phyloP scores from a whole-genome alignment of 176 grass and related monocot species.

The Pharus latifolius region DNA sequence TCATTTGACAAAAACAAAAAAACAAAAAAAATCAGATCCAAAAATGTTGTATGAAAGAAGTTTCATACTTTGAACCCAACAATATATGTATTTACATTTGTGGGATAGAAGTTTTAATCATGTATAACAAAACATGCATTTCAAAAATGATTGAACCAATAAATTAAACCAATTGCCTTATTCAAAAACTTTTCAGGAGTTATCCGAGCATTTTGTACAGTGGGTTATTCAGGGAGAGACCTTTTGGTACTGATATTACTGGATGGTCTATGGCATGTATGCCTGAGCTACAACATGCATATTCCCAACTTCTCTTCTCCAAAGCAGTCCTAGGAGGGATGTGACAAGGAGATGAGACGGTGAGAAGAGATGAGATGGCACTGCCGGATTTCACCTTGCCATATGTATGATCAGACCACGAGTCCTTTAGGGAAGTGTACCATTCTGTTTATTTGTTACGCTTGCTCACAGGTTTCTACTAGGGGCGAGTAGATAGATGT shows the following conservation, averaged over 20 bases:
- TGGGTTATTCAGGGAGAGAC: conserved; percentile 39
- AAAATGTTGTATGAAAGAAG: too few relatives aligned
- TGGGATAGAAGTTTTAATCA: background rate
- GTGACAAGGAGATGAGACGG: background rate
- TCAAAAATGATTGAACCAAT: background rate
- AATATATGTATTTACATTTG: background rate
- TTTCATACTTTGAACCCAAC: background rate
- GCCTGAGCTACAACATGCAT: background rate
- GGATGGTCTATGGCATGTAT: conserved; percentile 3
- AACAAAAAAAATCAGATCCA: too few relatives aligned
- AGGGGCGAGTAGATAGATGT: conserved; percentile 2
- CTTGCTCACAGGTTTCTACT: background rate
- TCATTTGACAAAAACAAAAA: too few relatives aligned
- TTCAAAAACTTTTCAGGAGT: conserved; percentile 36
- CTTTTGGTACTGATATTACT: conserved; percentile 39
- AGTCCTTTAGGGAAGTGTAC: conserved; percentile 4
- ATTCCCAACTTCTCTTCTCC: conserved; percentile 9
- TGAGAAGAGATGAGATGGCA: conserved; percentile 8
- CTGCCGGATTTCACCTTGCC: background rate
- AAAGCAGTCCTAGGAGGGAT: background rate
- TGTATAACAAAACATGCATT: background rate
- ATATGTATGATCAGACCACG: conserved; percentile 9
- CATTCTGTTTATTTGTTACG: conserved; percentile 24
- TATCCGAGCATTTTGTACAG: conserved; percentile 40
- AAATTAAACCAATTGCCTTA: background rate